Evolutionary conservation across 2,329 filamentous ascomycete genomes (phyloP).

Genomic region (Hymenoscyphus scutula): DNA sequence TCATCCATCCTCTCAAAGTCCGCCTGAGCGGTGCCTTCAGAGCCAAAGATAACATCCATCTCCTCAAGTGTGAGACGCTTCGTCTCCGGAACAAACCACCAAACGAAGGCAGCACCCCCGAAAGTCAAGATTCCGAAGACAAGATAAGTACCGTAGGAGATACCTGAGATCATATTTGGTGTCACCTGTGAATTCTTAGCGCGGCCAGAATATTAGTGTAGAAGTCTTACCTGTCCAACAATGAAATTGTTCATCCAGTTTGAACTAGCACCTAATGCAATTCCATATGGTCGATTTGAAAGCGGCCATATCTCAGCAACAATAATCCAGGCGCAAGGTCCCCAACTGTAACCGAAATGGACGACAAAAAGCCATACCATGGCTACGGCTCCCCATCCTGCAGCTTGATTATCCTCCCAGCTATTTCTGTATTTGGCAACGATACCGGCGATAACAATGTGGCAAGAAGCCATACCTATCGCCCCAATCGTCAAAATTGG

Average conservation of each 20-base stretch:
- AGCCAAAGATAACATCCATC: constrained; percentile 66
- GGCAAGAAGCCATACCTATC: constrained; percentile 64
- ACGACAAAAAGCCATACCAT: constrained; percentile 76
- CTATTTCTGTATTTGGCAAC: constrained; percentile 60
- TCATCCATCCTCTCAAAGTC: constrained; percentile 71
- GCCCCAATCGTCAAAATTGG: constrained; percentile 62
- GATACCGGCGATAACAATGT: constrained; percentile 70
- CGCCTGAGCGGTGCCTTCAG: constrained; percentile 62
- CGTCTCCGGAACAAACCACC: constrained; percentile 52
- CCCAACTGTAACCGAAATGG: constrained; percentile 75
- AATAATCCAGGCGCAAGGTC: constrained; percentile 72
- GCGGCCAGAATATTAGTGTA: background rate
- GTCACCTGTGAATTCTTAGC: constrained; percentile 51
- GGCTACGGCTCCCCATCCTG: constrained; percentile 64
- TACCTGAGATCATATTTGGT: constrained; percentile 61
- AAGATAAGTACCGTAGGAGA: constrained; percentile 70
- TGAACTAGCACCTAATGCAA: constrained; percentile 60
- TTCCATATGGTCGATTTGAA: constrained; percentile 67
- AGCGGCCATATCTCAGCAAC: constrained; percentile 54
- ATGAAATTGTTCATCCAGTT: constrained; percentile 65
- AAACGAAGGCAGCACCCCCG: constrained; percentile 55
- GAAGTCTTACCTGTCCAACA: constrained; percentile 58
- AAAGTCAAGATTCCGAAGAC: constrained; percentile 66
- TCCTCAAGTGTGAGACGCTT: constrained; percentile 52
- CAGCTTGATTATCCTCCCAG: constrained; percentile 55